phyloP scores from a whole-genome alignment of 768 basidiomycete species.

The Mrakia hoshinonis region DNA sequence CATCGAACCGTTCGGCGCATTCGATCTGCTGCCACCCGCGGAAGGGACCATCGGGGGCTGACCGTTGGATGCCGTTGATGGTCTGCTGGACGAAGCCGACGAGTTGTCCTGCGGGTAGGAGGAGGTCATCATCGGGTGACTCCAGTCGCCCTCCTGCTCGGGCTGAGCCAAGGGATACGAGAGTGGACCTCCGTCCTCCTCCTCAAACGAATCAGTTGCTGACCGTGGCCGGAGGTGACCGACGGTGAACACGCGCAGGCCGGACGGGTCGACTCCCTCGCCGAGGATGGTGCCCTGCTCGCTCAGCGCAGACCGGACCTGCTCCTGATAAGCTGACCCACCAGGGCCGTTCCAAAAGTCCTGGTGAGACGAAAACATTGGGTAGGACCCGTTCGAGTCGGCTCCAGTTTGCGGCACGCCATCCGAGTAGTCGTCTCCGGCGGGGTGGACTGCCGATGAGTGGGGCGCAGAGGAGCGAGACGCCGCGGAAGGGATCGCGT shows the following conservation, averaged over 20 bases:
- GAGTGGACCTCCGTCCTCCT: background rate
- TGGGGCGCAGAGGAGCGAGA: too few species aligned
- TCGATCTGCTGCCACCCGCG: too few species aligned
- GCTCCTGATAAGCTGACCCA: background rate
- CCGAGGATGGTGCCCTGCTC: constrained; percentile 12
- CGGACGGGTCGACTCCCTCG: background rate
- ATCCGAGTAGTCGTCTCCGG: background rate
- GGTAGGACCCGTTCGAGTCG: background rate
- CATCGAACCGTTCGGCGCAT: too few species aligned
- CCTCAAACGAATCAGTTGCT: background rate
- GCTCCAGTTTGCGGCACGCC: background rate
- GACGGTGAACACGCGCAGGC: constrained; percentile 12
- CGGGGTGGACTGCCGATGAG: too few species aligned
- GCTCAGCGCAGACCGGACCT: background rate
- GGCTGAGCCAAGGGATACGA: background rate
- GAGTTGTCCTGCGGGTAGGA: too few species aligned
- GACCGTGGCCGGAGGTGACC: constrained; percentile 8
- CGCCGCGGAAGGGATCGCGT: too few species aligned
- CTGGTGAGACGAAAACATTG: background rate
- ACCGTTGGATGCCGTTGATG: too few species aligned
- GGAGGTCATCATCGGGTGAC: too few species aligned
- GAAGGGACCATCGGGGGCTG: too few species aligned
- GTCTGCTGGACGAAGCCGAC: too few species aligned
- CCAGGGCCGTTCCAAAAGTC: constrained; percentile 2
- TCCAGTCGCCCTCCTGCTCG: too few species aligned